A percentile compares a stretch with the other conserved stretches of the same genome.
Evolutionary conservation across 345 rosid genomes (phyloP).

Genomic region (Pistacia atlantica): DNA sequence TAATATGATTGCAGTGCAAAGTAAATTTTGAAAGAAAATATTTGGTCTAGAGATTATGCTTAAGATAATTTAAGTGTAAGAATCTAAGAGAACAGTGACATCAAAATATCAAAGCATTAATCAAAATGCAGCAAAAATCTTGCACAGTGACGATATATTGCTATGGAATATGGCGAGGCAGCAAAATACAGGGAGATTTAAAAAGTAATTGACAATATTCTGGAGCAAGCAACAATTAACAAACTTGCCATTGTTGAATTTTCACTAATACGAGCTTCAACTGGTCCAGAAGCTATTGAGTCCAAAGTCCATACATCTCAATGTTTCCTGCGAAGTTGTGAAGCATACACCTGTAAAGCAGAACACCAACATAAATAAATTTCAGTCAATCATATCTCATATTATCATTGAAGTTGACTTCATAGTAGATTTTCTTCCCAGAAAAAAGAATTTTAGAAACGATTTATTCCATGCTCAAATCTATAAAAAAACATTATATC

Average conservation of each 20-base stretch:
- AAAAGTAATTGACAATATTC: conserved; percentile 3
- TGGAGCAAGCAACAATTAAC: conserved; percentile 10
- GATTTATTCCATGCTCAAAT: background rate
- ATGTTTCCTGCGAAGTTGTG: conserved; percentile 77
- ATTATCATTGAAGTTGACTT: background rate
- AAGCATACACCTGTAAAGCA: conserved; percentile 70
- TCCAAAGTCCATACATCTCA: conserved; percentile 77
- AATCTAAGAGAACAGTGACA: background rate
- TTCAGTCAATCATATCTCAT: no score
- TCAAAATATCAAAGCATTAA: background rate
- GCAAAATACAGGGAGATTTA: background rate
- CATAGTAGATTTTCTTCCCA: background rate
- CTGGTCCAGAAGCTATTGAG: conserved; percentile 67
- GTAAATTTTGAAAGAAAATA: background rate
- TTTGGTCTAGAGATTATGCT: background rate
- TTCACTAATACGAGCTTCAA: conserved; percentile 57
- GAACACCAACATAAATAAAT: conserved; percentile 1
- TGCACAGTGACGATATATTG: background rate
- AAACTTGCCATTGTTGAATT: conserved; percentile 67
- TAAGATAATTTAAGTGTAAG: background rate
- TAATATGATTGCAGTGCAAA: background rate
- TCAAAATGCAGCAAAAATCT: background rate
- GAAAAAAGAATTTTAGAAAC: background rate
- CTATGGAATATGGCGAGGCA: background rate
- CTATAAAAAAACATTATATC: no score